A percentile compares a stretch with the other conserved stretches of the same genome.
Conservation (phyloP, 1,284 basidiomycete species). For the Schizophyllum commune region DNA sequence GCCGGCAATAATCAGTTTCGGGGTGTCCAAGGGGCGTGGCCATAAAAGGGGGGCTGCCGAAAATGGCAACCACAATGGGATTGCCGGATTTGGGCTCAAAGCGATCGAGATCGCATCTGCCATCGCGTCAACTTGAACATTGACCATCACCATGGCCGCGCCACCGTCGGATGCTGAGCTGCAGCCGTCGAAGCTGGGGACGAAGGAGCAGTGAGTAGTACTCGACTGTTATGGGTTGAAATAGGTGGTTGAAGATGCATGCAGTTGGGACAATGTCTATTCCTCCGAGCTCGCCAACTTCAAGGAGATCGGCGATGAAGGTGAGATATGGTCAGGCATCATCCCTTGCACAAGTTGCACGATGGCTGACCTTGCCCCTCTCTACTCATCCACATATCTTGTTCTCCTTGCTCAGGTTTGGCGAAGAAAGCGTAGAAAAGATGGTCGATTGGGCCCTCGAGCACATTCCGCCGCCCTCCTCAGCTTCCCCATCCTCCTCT, state of each 20-base stretch:
- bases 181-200: constrained; percentile 60
- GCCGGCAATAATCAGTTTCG: too few species aligned
- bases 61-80: not conserved
- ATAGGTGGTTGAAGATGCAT: not conserved
- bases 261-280: constrained; percentile 69
- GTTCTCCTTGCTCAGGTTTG: constrained; percentile 57
- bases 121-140: too few species aligned
- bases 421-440: constrained; percentile 71
- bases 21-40: too few species aligned
- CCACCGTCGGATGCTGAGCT: constrained; percentile 18
- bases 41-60: not conserved
- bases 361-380: not conserved
- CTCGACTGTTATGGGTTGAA: not conserved
- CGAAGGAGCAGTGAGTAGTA: constrained; percentile 48
- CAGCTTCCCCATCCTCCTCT: constrained; percentile 5
- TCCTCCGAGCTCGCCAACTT: constrained; percentile 70
- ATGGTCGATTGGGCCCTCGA: constrained; percentile 67
- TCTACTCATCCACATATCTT: not conserved
- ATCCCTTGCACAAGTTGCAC: not conserved
- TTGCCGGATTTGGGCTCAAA: not conserved
- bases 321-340: constrained; percentile 68
- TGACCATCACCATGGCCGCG: not conserved
- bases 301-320: constrained; percentile 78
- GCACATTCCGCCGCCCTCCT: constrained; percentile 34
- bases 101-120: not conserved